A percentile compares a stretch with the other conserved stretches of the same genome.
Conservation (phyloP, 2,329 filamentous ascomycete species). For the Chaetoscypha palmicola region DNA sequence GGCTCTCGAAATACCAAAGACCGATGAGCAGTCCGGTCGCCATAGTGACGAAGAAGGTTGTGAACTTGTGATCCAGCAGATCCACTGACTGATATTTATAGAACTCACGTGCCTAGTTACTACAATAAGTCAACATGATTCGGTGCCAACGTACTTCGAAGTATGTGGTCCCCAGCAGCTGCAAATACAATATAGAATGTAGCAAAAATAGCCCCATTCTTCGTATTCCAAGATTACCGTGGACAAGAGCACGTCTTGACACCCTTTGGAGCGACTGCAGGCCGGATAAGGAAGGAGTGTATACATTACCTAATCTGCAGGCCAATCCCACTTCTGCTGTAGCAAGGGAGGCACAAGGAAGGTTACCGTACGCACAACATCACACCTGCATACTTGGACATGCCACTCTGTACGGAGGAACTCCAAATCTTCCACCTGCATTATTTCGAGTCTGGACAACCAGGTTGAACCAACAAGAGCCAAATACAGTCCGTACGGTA, state of each 20-base stretch:
- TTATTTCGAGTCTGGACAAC: too few species aligned
- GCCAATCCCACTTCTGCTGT: neutral
- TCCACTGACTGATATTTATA: too few species aligned
- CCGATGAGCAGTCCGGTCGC: too few species aligned
- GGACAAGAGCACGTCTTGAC: neutral
- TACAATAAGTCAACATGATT: neutral
- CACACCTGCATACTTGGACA: slow-evolving; percentile 1
- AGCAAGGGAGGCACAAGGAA: neutral
- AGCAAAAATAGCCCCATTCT: slow-evolving; percentile 2
- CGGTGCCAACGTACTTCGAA: neutral
- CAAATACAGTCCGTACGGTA: too few species aligned
- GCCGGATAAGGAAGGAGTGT: neutral
- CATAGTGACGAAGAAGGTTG: too few species aligned
- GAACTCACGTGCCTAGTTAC: neutral
- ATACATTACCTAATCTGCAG: neutral
- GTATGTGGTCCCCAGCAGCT: neutral
- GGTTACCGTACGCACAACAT: neutral
- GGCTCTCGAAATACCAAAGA: too few species aligned
- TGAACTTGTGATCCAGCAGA: too few species aligned
- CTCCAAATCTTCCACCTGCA: too few species aligned
- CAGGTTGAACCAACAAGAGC: too few species aligned
- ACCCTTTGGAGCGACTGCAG: neutral
- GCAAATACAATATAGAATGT: neutral
- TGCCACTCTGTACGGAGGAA: too few species aligned
- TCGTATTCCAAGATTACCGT: slow-evolving; percentile 2